These are phyloP conservation scores for Protoeuglena noctilucae DNA, from an alignment of 139 green algal genomes.

Conservation along the genomic window DNA sequence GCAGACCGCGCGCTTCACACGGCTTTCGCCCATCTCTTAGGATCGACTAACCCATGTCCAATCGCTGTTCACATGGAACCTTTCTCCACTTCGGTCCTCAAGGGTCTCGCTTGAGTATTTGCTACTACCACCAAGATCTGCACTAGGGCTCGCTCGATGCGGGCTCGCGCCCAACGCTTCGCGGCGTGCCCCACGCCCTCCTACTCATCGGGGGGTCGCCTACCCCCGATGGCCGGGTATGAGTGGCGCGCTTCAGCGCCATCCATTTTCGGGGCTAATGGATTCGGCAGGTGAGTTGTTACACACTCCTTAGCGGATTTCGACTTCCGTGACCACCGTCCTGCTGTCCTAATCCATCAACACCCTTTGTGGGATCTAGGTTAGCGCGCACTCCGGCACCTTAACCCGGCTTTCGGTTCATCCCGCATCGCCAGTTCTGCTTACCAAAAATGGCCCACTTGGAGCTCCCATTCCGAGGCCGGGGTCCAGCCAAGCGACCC, in stretches of 20 bases:
- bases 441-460: conserved; percentile 92
- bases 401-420: conserved; percentile 83
- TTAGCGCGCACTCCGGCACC: conserved; percentile 76
- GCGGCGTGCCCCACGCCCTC: conserved; percentile 66
- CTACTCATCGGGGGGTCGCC: conserved; percentile 74
- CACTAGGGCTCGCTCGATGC: conserved; percentile 68
- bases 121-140: conserved; percentile 90
- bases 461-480: conserved; percentile 59
- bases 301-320: conserved; percentile 95
- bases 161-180: conserved; percentile 64
- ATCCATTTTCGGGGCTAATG: conserved; percentile 95
- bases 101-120: conserved; percentile 91
- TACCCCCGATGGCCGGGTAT: conserved; percentile 71
- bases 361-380: conserved; percentile 87
- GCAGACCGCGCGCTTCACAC: conserved; percentile 63
- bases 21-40: conserved; percentile 76
- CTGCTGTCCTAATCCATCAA: conserved; percentile 87
- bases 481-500: conserved; percentile 68
- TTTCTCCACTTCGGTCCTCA: conserved; percentile 83
- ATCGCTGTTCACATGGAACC: conserved; percentile 91
- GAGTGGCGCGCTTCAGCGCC: conserved; percentile 75
- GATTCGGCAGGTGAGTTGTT: conserved; percentile 95
- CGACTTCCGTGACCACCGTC: conserved; percentile 94
- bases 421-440: conserved; percentile 90
- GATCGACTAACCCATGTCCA: conserved; percentile 88